These are phyloP conservation scores for Hysterium pulicare DNA, from an alignment of 2,329 filamentous ascomycete genomes.

Conservation along the genomic window DNA sequence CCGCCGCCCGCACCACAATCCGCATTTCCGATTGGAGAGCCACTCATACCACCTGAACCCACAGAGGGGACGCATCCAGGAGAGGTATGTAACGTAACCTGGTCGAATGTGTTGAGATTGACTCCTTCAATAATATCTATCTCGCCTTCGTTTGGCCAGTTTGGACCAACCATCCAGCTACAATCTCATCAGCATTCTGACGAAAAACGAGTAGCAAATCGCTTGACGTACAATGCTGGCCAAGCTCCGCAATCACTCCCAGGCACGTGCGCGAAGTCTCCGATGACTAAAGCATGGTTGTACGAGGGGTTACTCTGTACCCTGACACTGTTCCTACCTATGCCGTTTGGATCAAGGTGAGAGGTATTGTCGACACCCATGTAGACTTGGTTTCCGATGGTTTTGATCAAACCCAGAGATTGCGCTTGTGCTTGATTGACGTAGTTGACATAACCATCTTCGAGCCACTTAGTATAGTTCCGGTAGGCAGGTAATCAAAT, in stretches of 20 bases:
- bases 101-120: conserved; percentile 34
- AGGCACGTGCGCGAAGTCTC: conserved; percentile 39
- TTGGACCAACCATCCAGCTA: conserved; percentile 38
- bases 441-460: conserved; percentile 39
- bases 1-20: conserved; percentile 37
- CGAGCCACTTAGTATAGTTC: neutral
- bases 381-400: conserved; percentile 33
- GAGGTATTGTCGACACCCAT: conserved; percentile 36
- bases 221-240: conserved; percentile 33
- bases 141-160: conserved; percentile 40
- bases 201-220: neutral
- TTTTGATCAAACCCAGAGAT: conserved; percentile 28
- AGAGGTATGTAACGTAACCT: conserved; percentile 37
- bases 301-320: conserved; percentile 36
- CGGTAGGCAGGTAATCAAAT: neutral
- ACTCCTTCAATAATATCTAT: conserved; percentile 32
- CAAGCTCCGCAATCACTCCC: conserved; percentile 37
- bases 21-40: conserved; percentile 22
- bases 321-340: conserved; percentile 35
- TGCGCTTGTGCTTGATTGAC: conserved; percentile 31
- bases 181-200: neutral
- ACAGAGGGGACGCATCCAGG: conserved; percentile 31
- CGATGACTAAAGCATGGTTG: conserved; percentile 37
- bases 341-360: conserved; percentile 28
- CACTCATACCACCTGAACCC: conserved; percentile 31